Evolutionary conservation across 2,329 filamentous ascomycete genomes (phyloP).

Genomic region (Nothopassalora personata): DNA sequence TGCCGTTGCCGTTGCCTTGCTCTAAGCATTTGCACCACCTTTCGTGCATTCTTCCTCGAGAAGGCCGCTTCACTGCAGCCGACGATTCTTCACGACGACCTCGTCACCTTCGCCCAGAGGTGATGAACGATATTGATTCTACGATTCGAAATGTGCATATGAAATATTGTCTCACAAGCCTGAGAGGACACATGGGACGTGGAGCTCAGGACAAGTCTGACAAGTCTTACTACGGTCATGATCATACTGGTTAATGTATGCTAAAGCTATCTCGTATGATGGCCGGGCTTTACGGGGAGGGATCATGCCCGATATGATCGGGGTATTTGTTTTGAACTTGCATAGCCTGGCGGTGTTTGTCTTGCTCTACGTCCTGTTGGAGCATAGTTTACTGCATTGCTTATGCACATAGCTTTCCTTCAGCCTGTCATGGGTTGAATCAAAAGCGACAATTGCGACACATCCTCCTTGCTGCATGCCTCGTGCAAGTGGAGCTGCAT

Average conservation of each 20-base stretch:
- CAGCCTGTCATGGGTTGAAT: neutral
- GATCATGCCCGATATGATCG: neutral
- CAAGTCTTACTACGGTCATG: neutral
- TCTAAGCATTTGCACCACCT: conserved; percentile 20
- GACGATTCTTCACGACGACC: conserved; percentile 12
- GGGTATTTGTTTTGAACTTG: neutral
- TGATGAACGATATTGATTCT: conserved; percentile 12
- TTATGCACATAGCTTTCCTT: neutral
- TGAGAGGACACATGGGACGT: neutral
- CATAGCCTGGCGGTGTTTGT: conserved; percentile 2
- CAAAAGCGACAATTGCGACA: neutral
- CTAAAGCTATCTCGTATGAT: neutral
- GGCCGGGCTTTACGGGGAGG: neutral
- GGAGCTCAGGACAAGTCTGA: neutral
- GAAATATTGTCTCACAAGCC: conserved; percentile 15
- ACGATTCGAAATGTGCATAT: conserved; percentile 26
- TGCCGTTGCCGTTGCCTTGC: conserved; percentile 26
- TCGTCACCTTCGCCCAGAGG: neutral
- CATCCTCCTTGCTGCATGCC: neutral
- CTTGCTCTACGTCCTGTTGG: neutral
- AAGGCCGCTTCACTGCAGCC: neutral
- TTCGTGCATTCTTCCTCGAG: neutral
- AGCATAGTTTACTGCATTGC: neutral
- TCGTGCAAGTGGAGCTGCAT: neutral
- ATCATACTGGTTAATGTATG: conserved; percentile 1